Conservation (phyloP, 495 filamentous ascomycete genomes). For the Aspergillus homomorphus region DNA sequence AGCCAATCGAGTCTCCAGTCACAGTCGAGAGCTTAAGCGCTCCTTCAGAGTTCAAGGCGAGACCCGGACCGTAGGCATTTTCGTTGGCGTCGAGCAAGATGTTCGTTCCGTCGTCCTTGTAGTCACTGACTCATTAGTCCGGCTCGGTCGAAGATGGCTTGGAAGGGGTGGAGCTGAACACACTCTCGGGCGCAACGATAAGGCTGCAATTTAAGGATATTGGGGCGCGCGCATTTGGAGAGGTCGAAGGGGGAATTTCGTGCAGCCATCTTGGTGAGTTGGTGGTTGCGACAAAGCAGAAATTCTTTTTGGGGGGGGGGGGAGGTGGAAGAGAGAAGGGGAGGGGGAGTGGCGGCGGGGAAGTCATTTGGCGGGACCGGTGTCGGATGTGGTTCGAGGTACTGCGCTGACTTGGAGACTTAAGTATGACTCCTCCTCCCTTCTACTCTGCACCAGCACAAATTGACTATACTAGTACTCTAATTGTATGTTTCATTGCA, state of each 20-base stretch:
- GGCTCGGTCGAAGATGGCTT: conserved; percentile 12
- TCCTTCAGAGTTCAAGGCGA: conserved; percentile 48
- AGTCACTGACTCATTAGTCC: conserved; percentile 68
- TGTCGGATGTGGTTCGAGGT: conserved; percentile 5
- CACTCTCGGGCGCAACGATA: conserved; percentile 85
- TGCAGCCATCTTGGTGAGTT: conserved; percentile 36
- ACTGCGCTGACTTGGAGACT: background rate
- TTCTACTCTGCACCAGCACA: no score
- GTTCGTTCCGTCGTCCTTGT: conserved; percentile 97
- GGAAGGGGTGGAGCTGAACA: conserved; percentile 27
- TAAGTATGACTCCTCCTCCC: background rate
- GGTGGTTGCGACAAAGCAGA: background rate
- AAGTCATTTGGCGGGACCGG: conserved; percentile 10
- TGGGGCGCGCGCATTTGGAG: conserved; percentile 74
- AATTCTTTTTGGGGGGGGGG: background rate
- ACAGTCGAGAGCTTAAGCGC: conserved; percentile 40
- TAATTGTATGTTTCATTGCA: background rate
- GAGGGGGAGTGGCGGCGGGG: conserved; percentile 7
- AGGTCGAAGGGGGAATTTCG: conserved; percentile 62
- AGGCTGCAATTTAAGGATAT: conserved; percentile 77
- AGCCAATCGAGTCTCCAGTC: conserved; percentile 33
- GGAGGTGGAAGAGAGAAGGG: conserved; percentile 3
- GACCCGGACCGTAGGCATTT: conserved; percentile 85
- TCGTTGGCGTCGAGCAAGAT: conserved; percentile 97
- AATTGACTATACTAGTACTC: no score